Conservation (phyloP, 805 yeast genomes). For the Candida chilensis region DNA sequence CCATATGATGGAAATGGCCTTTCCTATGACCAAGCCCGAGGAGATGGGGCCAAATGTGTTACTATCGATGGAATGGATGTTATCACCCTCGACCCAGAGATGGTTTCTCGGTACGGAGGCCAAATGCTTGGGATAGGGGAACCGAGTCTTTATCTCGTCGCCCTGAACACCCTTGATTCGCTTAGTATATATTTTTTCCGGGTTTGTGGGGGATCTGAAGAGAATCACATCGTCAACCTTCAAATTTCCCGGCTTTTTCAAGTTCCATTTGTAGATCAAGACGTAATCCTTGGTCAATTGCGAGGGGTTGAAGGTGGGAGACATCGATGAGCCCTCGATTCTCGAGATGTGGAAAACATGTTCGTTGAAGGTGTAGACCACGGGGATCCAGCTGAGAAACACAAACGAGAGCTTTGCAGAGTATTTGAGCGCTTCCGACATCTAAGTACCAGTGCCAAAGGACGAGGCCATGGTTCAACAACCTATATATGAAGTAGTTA, state of each 20-base stretch:
- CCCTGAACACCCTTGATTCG: constrained; percentile 72
- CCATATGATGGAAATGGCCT: constrained; percentile 60
- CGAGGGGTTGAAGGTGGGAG: constrained; percentile 79
- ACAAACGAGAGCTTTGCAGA: too few relatives aligned
- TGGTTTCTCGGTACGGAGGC: constrained; percentile 71
- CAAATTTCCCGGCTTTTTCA: constrained; percentile 35
- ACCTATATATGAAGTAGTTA: too few relatives aligned
- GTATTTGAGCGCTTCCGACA: too few relatives aligned
- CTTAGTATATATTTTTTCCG: constrained; percentile 68
- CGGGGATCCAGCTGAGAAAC: constrained; percentile 72
- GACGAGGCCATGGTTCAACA: too few relatives aligned
- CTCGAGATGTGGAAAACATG: constrained; percentile 66
- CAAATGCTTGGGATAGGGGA: constrained; percentile 55
- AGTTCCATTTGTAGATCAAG: constrained; percentile 55
- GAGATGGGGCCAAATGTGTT: constrained; percentile 87
- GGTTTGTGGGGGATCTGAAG: constrained; percentile 74
- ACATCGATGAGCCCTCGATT: constrained; percentile 79
- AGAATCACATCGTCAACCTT: constrained; percentile 65
- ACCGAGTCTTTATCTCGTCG: constrained; percentile 52
- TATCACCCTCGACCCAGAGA: constrained; percentile 94
- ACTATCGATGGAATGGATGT: constrained; percentile 74
- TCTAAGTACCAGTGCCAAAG: too few relatives aligned
- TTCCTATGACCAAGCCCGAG: constrained; percentile 71
- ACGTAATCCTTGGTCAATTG: constrained; percentile 49
- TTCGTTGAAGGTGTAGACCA: constrained; percentile 55